Conservation (phyloP, 2,329 filamentous ascomycete genomes). For the Colletotrichum sp. region DNA sequence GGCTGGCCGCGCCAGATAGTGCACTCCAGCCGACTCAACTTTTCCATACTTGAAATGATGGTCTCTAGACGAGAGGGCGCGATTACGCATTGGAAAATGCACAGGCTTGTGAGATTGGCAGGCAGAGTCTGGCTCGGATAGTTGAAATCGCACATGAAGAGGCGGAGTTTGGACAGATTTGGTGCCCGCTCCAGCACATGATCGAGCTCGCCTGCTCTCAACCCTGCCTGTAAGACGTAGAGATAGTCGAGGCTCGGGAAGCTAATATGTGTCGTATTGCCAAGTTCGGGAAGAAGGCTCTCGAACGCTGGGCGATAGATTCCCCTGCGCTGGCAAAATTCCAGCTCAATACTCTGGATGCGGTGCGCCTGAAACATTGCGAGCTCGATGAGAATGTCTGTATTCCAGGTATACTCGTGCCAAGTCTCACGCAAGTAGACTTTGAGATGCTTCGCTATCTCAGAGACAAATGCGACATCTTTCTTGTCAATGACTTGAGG, state of each 20-base stretch:
- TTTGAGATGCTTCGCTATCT: background rate
- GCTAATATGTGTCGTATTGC: background rate
- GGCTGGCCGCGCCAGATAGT: background rate
- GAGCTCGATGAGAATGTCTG: constrained; percentile 1
- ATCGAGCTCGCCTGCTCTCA: background rate
- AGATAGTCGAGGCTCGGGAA: background rate
- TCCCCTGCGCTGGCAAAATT: background rate
- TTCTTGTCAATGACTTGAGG: background rate
- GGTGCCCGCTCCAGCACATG: background rate
- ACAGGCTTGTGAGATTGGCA: background rate
- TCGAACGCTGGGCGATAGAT: constrained; percentile 8
- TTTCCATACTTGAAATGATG: background rate
- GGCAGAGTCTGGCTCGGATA: background rate
- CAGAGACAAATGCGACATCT: background rate
- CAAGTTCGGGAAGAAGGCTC: background rate
- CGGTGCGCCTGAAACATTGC: background rate
- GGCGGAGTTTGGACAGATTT: background rate
- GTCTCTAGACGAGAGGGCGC: background rate
- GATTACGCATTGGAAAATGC: background rate
- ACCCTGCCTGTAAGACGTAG: background rate
- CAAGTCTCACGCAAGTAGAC: background rate
- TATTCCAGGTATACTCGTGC: background rate
- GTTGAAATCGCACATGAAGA: background rate
- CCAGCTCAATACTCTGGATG: background rate
- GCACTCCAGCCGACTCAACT: background rate